Base-by-base conservation (phyloP, 371 early-diverging fungal genomes). In the Saksenaea vasiformis region DNA sequence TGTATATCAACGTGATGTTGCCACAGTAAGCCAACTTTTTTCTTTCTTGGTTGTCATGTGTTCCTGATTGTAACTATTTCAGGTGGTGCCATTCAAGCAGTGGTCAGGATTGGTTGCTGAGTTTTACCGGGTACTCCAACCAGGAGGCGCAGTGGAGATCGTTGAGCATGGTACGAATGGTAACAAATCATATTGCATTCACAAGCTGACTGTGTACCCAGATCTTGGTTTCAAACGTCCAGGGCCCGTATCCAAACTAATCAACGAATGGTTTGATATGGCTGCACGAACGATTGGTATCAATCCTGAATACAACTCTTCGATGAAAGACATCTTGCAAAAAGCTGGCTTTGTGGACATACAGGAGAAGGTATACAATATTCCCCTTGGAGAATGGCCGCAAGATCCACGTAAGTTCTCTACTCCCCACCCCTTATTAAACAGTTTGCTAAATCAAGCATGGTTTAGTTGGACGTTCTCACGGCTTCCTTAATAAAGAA, bases 331-430 rank as follows among this genome's bases (percentile, higher is more conserved):
- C 1, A 64, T 64, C 19, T 38, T 80, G 43, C 5, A 57, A n/a
- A 58, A 68, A 19, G 76, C 75, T 17, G 77, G 77, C 5, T 77
- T 74, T 57, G 60, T 58, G n/a, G 61, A 75, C 35, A 41, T 81
- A 11, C 19, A 68, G 7, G 69, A 68, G 9, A 24, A 58, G 8
- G 53, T 60, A 0, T 53, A 65, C 19, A 70, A 77, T 62, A 77
- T 81, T 34, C 78, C 82, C 22, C 73, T 81, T 58, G 82, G 82
- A 27, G 82, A 81, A 70, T 81, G 82, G 82, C 73, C 78, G n/a
- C 36, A 56, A 0, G 68, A 77, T 58, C 65, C 70, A 22, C 58
- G 82, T 78, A 68, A 68, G 66, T 64, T 41, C n/a, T 38, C 1
- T 11, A 27, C 4, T 26, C 8, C 3, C 17, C 17, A 28, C n/a